Evolutionary conservation across 768 basidiomycete species (phyloP), one percentile per base, ranked within the genome.

Genomic region (Crepidotus variabilis): DNA sequence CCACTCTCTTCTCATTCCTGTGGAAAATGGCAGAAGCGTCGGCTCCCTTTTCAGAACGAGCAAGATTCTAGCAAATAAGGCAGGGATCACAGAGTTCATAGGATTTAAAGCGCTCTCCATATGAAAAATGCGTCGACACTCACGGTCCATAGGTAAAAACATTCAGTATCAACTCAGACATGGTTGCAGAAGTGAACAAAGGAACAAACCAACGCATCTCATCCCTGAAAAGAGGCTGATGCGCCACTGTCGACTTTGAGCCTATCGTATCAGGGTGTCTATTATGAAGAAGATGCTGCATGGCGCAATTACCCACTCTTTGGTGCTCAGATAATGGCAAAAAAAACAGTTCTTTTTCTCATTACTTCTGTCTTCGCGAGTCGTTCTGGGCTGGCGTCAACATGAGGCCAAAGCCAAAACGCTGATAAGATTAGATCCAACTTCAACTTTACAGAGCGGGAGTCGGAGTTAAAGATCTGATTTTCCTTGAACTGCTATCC

Each of bases 381-480:
- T n/a, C n/a, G n/a, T n/a, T n/a, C n/a, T n/a, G n/a, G n/a, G n/a
- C n/a, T n/a, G n/a, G n/a, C n/a, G n/a, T n/a, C n/a, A n/a, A n/a
- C n/a, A n/a, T n/a, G n/a, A n/a, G n/a, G n/a, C 8, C 28, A 28
- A 20, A 14, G 39, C 39, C 39, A 16, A 20, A 4, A 14, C 18
- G 39, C 14, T 11, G 39, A 43, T 43, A 43, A 43, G 39, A 43
- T 43, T 43, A 43, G 39, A 43, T 43, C 39, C 39, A 14, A 3
- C 11, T 43, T 5, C 39, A 14, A 11, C 39, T 20, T 20, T 43
- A 11, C 39, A 43, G 14, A 2, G 18, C 39, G 39, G n/a, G n/a
- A n/a, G n/a, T 57, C 59, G 60, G 55, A 57, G 58, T 59, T 64
- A 52, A 35, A 52, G 57, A 60, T 16, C 32, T 57, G 61, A 60